Base-by-base conservation (phyloP, 2,329 filamentous ascomycete species). In the Diaporthe amygdali region DNA sequence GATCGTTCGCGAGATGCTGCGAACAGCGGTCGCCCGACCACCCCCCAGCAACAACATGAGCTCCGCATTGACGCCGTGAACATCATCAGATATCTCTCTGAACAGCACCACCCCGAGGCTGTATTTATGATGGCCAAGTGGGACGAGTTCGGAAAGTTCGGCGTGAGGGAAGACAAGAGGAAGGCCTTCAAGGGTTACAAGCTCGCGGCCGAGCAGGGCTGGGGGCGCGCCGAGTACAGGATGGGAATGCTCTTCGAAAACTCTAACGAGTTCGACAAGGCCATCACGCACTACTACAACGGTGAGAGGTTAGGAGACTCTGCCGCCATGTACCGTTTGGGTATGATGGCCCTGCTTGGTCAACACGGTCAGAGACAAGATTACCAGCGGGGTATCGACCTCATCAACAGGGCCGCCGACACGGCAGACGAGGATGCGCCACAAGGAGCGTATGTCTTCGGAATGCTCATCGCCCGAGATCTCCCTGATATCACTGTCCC, bases 231-330 rank as follows among this genome's bases (percentile, higher is more conserved):
- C 25, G 94, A 98, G 81, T 99, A 99, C 81, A 91, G 96, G 56
- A 97, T 99, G 84, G 96, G 96, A 74, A 99, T 98, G 96, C 93
- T 98, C 70, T 98, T 95, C 80, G 96, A 99, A 83, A 95, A 93
- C 80, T 96, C 95, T 5, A 97, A 97, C 78, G 96, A 99, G 78
- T 92, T 95, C 72, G 88, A 92, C 74, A 98, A 97, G 81, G 96
- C 96, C 7, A 91, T 98, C 78, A 91, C 92, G 77, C 95, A 98
- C 81, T 99, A 98, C 82, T 91, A 94, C 75, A 89, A 90, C 59
- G 96, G 96, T 63, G 91, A 96, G 63, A 89, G 90, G 63, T 85
- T 92, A 75, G 91, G 92, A 30, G 96, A 99, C 82, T 97, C 96
- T 20, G 96, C 96, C 4, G 95, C 95, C 6, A 92, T 85, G 71